phyloP scores from a whole-genome alignment of 495 filamentous ascomycete species.

The Penicillium daleae region DNA sequence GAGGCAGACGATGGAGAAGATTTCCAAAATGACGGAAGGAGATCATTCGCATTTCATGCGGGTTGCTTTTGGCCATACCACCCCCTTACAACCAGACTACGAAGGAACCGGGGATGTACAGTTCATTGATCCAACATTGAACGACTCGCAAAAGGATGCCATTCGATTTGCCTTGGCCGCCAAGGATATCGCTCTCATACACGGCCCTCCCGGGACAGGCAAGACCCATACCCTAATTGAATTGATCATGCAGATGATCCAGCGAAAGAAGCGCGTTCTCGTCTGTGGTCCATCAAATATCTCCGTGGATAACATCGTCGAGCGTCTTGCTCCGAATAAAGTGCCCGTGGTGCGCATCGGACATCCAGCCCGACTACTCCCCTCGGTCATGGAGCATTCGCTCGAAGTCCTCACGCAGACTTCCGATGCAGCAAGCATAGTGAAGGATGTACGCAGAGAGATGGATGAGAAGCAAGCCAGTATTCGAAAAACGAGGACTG shows the following conservation, averaged over 20 bases:
- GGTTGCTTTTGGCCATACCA: slow-evolving; percentile 74
- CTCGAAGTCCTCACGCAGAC: slow-evolving; percentile 92
- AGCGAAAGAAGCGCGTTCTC: slow-evolving; percentile 70
- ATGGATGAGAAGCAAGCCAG: slow-evolving; percentile 92
- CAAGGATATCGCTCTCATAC: slow-evolving; percentile 86
- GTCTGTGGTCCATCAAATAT: slow-evolving; percentile 97
- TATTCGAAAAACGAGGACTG: slow-evolving; percentile 82
- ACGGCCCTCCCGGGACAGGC: slow-evolving; percentile 93
- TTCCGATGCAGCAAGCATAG: slow-evolving; percentile 85
- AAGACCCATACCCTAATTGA: slow-evolving; percentile 98
- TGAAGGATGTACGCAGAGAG: slow-evolving; percentile 87
- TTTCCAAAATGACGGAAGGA: slow-evolving; percentile 70
- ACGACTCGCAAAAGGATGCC: slow-evolving; percentile 89
- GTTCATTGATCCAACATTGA: slow-evolving; percentile 80
- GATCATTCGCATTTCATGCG: slow-evolving; percentile 77
- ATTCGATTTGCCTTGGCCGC: slow-evolving; percentile 85
- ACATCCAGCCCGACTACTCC: slow-evolving; percentile 89
- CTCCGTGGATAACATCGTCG: slow-evolving; percentile 98
- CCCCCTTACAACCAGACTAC: slow-evolving; percentile 47
- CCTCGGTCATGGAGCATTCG: slow-evolving; percentile 84
- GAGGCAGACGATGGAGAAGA: slow-evolving; percentile 82
- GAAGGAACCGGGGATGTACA: slow-evolving; percentile 63
- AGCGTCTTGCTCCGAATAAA: slow-evolving; percentile 80
- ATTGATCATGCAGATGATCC: slow-evolving; percentile 83
- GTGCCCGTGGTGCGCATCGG: slow-evolving; percentile 88